Percentiles rank a stretch among this genome's conserved stretches.
phyloP scores from a whole-genome alignment of 352 stramenopile species.

The Phytophthora podocarpi region DNA sequence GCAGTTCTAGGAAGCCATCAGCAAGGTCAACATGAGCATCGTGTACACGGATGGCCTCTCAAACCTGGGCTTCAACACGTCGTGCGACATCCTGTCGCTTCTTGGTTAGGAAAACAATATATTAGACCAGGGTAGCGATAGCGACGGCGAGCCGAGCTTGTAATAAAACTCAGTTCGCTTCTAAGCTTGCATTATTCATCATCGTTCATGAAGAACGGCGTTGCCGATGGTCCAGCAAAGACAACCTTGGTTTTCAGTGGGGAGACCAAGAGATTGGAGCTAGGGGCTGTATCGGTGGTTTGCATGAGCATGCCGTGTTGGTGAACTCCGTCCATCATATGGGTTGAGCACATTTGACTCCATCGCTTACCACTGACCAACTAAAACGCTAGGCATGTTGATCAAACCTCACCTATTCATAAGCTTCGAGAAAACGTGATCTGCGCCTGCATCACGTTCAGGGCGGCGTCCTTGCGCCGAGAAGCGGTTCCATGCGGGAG shows the following conservation, averaged over 20 bases:
- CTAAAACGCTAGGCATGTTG: not conserved
- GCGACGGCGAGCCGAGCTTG: constrained; percentile 3
- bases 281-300: no score
- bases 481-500: no score
- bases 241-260: no score
- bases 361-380: not conserved
- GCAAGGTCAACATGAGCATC: constrained; percentile 60
- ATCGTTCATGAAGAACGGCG: not conserved
- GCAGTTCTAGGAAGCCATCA: constrained; percentile 48
- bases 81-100: constrained; percentile 43
- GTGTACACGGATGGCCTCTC: constrained; percentile 60
- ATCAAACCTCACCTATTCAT: no score
- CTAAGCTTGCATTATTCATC: not conserved
- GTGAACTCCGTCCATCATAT: constrained; percentile 21
- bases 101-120: constrained; percentile 23
- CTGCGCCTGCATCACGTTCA: no score
- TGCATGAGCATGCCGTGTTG: no score
- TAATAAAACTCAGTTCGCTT: constrained; percentile 30
- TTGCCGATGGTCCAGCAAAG: not conserved
- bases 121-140: constrained; percentile 29
- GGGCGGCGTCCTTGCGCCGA: no score
- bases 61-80: constrained; percentile 44
- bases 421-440: no score
- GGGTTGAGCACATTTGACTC: not conserved
- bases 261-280: no score